Evolutionary conservation across 495 filamentous ascomycete genomes (phyloP).

Genomic region (Ramalina intermedia): DNA sequence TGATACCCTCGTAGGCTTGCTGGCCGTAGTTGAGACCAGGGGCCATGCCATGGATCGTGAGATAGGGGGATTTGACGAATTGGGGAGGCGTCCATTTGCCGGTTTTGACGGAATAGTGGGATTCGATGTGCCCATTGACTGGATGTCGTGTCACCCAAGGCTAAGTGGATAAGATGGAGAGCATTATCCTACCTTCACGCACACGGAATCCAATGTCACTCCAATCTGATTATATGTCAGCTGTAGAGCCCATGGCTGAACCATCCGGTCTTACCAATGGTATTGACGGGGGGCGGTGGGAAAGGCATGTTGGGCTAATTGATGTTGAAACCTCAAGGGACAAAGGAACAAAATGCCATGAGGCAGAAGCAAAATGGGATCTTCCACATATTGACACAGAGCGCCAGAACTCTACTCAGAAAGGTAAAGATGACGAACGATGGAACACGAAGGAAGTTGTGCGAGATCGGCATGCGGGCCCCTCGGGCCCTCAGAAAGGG

Average conservation of each 20-base stretch:
- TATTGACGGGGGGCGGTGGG: constrained; percentile 67
- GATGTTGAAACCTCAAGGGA: not conserved
- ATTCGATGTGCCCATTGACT: constrained; percentile 72
- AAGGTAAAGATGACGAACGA: too few relatives aligned
- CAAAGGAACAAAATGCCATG: not conserved
- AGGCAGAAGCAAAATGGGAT: too few relatives aligned
- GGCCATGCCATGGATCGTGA: constrained; percentile 78
- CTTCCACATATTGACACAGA: not conserved
- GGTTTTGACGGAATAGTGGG: constrained; percentile 53
- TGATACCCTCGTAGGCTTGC: constrained; percentile 87
- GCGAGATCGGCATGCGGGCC: too few relatives aligned
- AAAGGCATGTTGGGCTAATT: constrained; percentile 31
- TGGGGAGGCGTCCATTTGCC: constrained; percentile 57
- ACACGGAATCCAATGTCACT: constrained; percentile 77
- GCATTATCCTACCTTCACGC: constrained; percentile 52
- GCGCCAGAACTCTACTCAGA: not conserved
- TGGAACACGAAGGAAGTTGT: too few relatives aligned
- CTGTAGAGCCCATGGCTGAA: not conserved
- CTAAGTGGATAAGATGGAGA: not conserved
- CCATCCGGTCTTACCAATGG: constrained; percentile 44
- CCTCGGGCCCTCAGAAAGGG: not conserved
- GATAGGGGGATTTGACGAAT: constrained; percentile 63
- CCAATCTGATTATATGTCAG: constrained; percentile 48
- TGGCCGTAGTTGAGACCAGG: constrained; percentile 87
- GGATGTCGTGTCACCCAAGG: constrained; percentile 9